A percentile compares a stretch with the other conserved stretches of the same genome.
phyloP scores from a whole-genome alignment of 805 yeast genomes.

The Lachancea kluyveri region DNA sequence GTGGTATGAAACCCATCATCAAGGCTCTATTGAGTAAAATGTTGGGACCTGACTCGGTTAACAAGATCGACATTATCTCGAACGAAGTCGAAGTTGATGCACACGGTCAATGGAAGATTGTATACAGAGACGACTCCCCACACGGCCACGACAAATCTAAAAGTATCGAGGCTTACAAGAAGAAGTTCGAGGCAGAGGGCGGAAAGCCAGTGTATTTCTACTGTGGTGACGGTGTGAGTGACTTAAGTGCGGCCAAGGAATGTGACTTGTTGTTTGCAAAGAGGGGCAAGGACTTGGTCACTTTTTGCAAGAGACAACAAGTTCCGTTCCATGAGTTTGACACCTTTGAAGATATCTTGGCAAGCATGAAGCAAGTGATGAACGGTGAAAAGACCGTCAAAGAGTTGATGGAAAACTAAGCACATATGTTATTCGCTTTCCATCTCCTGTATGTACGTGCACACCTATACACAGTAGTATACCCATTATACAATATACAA shows the following conservation, averaged over 20 bases:
- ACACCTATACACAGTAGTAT: too few species aligned
- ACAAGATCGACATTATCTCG: slow-evolving; percentile 72
- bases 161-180: slow-evolving; percentile 51
- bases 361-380: slow-evolving; percentile 50
- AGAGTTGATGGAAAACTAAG: slow-evolving; percentile 27
- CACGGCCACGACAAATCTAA: slow-evolving; percentile 95
- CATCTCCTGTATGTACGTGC: too few species aligned
- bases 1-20: slow-evolving; percentile 93
- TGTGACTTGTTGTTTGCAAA: slow-evolving; percentile 92
- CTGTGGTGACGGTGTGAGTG: slow-evolving; percentile 98
- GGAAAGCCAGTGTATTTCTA: slow-evolving; percentile 69
- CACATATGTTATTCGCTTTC: too few species aligned
- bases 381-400: slow-evolving; percentile 27
- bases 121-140: slow-evolving; percentile 75
- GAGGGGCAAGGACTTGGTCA: slow-evolving; percentile 82
- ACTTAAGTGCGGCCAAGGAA: slow-evolving; percentile 90
- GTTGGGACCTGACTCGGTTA: slow-evolving; percentile 70
- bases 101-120: slow-evolving; percentile 72
- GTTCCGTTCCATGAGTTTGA: slow-evolving; percentile 76
- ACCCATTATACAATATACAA: too few species aligned
- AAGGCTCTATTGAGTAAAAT: slow-evolving; percentile 65
- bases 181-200: slow-evolving; percentile 25
- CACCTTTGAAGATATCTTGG: slow-evolving; percentile 66
- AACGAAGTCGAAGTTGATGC: slow-evolving; percentile 59
- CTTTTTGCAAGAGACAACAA: slow-evolving; percentile 70